Evolutionary conservation across 164 flowering plant species (phyloP), one percentile per base, ranked within the genome.

Genomic region (Berberis thunbergii): DNA sequence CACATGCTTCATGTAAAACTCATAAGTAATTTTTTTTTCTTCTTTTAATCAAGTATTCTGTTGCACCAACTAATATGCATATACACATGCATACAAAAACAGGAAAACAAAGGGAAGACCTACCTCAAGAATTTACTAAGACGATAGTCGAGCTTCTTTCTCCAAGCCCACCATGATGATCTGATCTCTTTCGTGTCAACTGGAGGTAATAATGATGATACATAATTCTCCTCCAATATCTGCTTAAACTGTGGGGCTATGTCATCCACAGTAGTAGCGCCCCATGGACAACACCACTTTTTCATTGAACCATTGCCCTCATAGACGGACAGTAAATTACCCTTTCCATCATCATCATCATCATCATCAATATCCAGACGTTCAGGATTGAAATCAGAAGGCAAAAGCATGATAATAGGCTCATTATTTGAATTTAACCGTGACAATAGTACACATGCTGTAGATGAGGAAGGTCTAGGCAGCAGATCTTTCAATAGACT

Each of bases 251-350:
- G 70, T 60, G 99, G 97, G 70, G 80, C 88, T 45, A 89, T 74
- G 63, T 80, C 79, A 78, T 95, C 99, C 41, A 89, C 77, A 41
- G 84, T 68, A 54, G 84, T 67, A 75, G 71, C 73, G 48, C 83
- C 86, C 97, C 99, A 94, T n/a, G 99, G 97, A 62, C 97, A 94
- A 26, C 40, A 72, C 99, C 99, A 91, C 43, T 61, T 72, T 66
- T 75, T 78, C 53, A 41, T 65, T 7, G 48, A 60, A 12, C 68
- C 58, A 38, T 56, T 71, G 42, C 52, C 49, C 57, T 76, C 72
- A 38, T 62, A 54, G 41, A 68, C 39, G 12, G 69, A 57, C 7
- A 46, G 74, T 40, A 57, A 61, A 43, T 49, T 66, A 64, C 75
- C 74, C 55, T 13, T 63, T 46, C 62, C 64, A 59, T 74, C 82